A percentile compares a stretch with the other conserved stretches of the same genome.
Conservation (phyloP, 1,284 basidiomycete genomes). For the Crucibulum parvulum region DNA sequence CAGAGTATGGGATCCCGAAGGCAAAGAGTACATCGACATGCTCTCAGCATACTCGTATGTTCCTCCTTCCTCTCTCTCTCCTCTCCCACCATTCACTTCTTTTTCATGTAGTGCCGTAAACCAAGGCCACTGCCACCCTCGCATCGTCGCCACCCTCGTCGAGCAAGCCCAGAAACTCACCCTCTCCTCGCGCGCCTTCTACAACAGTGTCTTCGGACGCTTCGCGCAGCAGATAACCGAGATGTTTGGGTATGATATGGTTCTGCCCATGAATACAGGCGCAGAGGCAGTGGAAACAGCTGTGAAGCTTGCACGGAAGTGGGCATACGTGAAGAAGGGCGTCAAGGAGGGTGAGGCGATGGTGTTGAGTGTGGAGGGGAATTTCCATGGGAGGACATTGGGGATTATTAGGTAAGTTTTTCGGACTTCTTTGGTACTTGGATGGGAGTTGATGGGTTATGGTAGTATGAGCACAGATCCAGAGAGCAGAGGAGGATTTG, state of each 20-base stretch:
- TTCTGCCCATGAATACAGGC: conserved; percentile 99
- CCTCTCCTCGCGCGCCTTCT: conserved; percentile 95
- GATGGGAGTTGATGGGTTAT: conserved; percentile 1
- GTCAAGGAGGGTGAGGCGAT: conserved; percentile 87
- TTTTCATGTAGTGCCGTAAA: conserved; percentile 75
- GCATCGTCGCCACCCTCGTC: conserved; percentile 83
- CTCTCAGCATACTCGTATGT: conserved; percentile 94
- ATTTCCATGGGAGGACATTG: conserved; percentile 96
- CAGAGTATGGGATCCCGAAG: conserved; percentile 97
- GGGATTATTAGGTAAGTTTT: conserved; percentile 81
- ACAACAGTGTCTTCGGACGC: conserved; percentile 90
- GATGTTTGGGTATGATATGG: conserved; percentile 92
- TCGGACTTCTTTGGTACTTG: conserved; percentile 1
- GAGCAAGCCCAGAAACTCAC: conserved; percentile 92
- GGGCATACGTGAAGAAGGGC: conserved; percentile 91
- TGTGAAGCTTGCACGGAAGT: conserved; percentile 88
- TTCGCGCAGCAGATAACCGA: conserved; percentile 90
- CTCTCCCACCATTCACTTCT: conserved; percentile 20
- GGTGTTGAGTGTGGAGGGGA: conserved; percentile 88
- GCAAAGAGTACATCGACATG: conserved; percentile 94
- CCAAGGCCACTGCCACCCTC: conserved; percentile 97
- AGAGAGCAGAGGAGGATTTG: conserved; percentile 87
- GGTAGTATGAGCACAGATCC: conserved; percentile 94
- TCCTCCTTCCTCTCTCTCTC: background rate
- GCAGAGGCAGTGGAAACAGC: conserved; percentile 97